These are phyloP conservation scores for Kodamaea arcana DNA, from an alignment of 1,139 yeast species.

Conservation along the genomic window DNA sequence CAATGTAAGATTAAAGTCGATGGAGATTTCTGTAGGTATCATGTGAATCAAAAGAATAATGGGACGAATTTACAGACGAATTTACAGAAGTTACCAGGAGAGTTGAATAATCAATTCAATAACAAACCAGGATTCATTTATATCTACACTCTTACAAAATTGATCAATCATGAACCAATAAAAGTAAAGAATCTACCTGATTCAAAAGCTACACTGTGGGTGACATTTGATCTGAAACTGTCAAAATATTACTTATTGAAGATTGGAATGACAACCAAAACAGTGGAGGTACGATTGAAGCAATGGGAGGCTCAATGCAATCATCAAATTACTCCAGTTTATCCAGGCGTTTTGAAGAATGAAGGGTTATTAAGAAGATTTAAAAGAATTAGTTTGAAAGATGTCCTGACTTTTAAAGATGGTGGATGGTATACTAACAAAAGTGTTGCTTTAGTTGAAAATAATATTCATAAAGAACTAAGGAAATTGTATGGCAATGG, in stretches of 20 bases:
- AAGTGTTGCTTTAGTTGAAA: slow-evolving; percentile 35
- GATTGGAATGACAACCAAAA: slow-evolving; percentile 53
- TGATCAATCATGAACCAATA: slow-evolving; percentile 25
- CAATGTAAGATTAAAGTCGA: slow-evolving; percentile 24
- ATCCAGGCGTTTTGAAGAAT: slow-evolving; percentile 20
- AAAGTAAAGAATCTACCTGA: slow-evolving; percentile 33
- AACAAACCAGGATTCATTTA: slow-evolving; percentile 43
- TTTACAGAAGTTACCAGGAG: neutral
- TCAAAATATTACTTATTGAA: slow-evolving; percentile 43
- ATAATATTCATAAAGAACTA: slow-evolving; percentile 35
- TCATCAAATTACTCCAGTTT: slow-evolving; percentile 37
- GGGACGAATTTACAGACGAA: slow-evolving; percentile 1
- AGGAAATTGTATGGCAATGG: slow-evolving; percentile 41
- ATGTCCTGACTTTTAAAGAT: slow-evolving; percentile 5
- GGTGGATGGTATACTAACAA: slow-evolving; percentile 31
- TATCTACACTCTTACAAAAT: slow-evolving; percentile 46
- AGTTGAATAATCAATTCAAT: neutral
- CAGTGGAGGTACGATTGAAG: slow-evolving; percentile 36
- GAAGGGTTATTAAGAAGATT: slow-evolving; percentile 3
- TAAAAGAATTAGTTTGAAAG: slow-evolving; percentile 9
- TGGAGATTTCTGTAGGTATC: slow-evolving; percentile 27
- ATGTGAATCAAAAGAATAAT: slow-evolving; percentile 9
- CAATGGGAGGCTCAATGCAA: slow-evolving; percentile 58
- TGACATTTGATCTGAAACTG: slow-evolving; percentile 35
- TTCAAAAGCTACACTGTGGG: slow-evolving; percentile 24